A percentile compares a stretch with the other conserved stretches of the same genome.
Conservation (phyloP, 2,329 filamentous ascomycete genomes). For the Clonostachys solani region DNA sequence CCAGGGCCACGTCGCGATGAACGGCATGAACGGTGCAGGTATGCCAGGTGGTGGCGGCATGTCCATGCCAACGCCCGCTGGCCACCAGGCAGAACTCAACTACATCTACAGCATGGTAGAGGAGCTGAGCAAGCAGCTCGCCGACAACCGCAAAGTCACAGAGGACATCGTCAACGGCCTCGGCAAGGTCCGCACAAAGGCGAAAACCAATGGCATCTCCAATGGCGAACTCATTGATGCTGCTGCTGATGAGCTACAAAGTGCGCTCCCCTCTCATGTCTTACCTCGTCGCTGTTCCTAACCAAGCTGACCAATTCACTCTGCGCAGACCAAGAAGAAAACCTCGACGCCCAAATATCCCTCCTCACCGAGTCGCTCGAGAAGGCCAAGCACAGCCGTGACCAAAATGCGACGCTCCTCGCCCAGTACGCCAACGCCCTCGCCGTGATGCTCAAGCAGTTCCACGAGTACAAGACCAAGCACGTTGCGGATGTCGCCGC, state of each 20-base stretch:
- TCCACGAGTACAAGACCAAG: slow-evolving; percentile 62
- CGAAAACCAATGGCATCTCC: slow-evolving; percentile 42
- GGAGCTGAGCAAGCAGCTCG: slow-evolving; percentile 58
- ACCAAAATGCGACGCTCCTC: slow-evolving; percentile 55
- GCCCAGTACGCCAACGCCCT: slow-evolving; percentile 54
- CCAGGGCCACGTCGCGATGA: slow-evolving; percentile 10
- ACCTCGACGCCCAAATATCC: slow-evolving; percentile 58
- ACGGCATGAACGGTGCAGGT: slow-evolving; percentile 43
- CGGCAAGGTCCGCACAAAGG: slow-evolving; percentile 55
- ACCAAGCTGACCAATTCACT: not conserved
- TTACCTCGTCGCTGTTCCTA: not conserved
- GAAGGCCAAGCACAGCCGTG: slow-evolving; percentile 54
- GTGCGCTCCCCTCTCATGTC: slow-evolving; percentile 25
- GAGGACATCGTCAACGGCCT: slow-evolving; percentile 61
- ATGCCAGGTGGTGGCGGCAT: slow-evolving; percentile 40
- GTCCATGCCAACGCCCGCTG: slow-evolving; percentile 57
- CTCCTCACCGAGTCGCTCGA: slow-evolving; percentile 59
- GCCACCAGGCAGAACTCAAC: slow-evolving; percentile 64
- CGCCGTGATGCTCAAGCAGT: slow-evolving; percentile 54
- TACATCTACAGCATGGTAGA: slow-evolving; percentile 67
- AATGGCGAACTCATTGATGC: slow-evolving; percentile 56
- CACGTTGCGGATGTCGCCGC: slow-evolving; percentile 57
- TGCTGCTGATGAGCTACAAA: slow-evolving; percentile 51
- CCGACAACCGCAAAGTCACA: slow-evolving; percentile 57
- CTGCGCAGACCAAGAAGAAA: slow-evolving; percentile 47